Evolutionary conservation across 192 early-diverging fungal species (phyloP).

Genomic region (Lobosporangium transversale): DNA sequence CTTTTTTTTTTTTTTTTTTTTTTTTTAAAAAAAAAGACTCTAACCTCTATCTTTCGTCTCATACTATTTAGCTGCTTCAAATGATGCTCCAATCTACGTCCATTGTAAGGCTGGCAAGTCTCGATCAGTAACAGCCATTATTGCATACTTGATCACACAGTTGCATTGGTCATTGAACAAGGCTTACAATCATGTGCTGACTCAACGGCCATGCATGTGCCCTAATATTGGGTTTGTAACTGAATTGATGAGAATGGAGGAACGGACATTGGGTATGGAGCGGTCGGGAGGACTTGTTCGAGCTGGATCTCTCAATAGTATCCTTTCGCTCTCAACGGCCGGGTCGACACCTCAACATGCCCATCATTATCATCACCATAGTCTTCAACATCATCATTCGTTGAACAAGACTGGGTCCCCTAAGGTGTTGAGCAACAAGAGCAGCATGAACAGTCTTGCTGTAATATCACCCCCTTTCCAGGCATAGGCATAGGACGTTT

Average conservation of each 20-base stretch:
- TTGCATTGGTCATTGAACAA: slow-evolving; percentile 70
- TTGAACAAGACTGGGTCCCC: slow-evolving; percentile 11
- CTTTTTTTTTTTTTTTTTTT: neutral
- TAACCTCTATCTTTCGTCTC: no score
- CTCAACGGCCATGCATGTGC: slow-evolving; percentile 67
- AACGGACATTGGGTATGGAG: slow-evolving; percentile 60
- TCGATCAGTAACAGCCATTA: slow-evolving; percentile 74
- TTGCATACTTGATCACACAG: slow-evolving; percentile 72
- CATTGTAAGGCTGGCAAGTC: slow-evolving; percentile 84
- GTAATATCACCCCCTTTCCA: slow-evolving; percentile 11
- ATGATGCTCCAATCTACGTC: slow-evolving; percentile 68
- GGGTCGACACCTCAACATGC: slow-evolving; percentile 5
- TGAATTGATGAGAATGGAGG: slow-evolving; percentile 74
- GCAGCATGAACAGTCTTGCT: slow-evolving; percentile 30
- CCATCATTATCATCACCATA: slow-evolving; percentile 31
- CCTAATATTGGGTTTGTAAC: slow-evolving; percentile 85
- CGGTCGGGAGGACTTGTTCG: slow-evolving; percentile 16
- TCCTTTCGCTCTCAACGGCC: slow-evolving; percentile 33
- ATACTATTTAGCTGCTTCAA: slow-evolving; percentile 20
- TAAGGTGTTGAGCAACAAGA: slow-evolving; percentile 27
- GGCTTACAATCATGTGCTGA: slow-evolving; percentile 73
- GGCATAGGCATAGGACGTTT: neutral
- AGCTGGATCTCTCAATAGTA: slow-evolving; percentile 41
- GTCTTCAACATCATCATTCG: slow-evolving; percentile 30
- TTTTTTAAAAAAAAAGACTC: neutral